phyloP scores from a whole-genome alignment of 2,329 filamentous ascomycete species.

The Hypocrella siamensis region DNA sequence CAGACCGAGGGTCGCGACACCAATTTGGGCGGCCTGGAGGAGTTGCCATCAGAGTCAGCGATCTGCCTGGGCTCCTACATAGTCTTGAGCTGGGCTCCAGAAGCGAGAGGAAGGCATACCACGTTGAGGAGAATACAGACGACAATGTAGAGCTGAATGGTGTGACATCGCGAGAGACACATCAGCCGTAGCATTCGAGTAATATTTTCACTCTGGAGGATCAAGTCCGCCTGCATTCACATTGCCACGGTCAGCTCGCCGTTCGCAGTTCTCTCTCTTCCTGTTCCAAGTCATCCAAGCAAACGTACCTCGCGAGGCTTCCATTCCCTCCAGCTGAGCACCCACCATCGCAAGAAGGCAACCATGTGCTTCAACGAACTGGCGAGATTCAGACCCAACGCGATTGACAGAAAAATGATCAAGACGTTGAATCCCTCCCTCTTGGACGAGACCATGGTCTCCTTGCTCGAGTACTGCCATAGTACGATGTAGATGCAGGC shows the following conservation, averaged over 20 bases:
- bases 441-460: slow-evolving; percentile 14
- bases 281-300: neutral
- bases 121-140: slow-evolving; percentile 10
- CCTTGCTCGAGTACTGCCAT: slow-evolving; percentile 10
- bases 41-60: neutral
- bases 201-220: slow-evolving; percentile 10
- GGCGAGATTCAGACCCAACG: slow-evolving; percentile 24
- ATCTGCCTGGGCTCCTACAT: neutral
- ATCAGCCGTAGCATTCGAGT: slow-evolving; percentile 9
- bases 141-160: slow-evolving; percentile 8
- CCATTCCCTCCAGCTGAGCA: slow-evolving; percentile 20
- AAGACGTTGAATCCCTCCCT: slow-evolving; percentile 27
- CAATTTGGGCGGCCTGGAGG: slow-evolving; percentile 22
- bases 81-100: neutral
- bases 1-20: slow-evolving; percentile 24
- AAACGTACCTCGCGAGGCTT: slow-evolving; percentile 21
- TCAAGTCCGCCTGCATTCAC: slow-evolving; percentile 7
- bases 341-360: slow-evolving; percentile 28
- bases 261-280: neutral
- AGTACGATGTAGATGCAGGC: slow-evolving; percentile 13
- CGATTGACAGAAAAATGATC: slow-evolving; percentile 26
- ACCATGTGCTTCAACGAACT: slow-evolving; percentile 27
- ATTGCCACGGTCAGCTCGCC: neutral
- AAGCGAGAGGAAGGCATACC: slow-evolving; percentile 3
- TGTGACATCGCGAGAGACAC: slow-evolving; percentile 5